phyloP scores from a whole-genome alignment of 169 alveolate species.

The Plasmodium gallinaceum region DNA sequence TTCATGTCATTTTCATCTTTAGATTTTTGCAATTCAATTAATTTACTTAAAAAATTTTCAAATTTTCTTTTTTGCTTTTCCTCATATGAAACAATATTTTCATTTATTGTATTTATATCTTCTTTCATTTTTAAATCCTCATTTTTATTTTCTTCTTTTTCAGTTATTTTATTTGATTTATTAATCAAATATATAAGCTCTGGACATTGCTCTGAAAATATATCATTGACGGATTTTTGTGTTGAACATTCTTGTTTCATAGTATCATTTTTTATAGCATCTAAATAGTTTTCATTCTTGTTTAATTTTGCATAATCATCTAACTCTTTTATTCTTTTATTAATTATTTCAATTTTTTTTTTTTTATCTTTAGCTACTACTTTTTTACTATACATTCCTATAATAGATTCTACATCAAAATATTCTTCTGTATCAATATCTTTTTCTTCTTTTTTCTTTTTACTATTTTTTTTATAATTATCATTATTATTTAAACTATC shows the following conservation, averaged over 20 bases:
- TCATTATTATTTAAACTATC: not conserved
- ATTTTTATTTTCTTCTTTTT: slow-evolving; percentile 8
- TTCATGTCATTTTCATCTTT: slow-evolving; percentile 45
- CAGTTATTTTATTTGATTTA: slow-evolving; percentile 16
- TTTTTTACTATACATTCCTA: slow-evolving; percentile 48
- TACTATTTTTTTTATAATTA: not conserved
- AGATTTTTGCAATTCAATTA: slow-evolving; percentile 65
- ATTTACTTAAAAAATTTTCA: slow-evolving; percentile 52
- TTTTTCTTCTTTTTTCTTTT: slow-evolving; percentile 8
- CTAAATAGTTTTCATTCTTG: slow-evolving; percentile 21
- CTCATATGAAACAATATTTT: slow-evolving; percentile 21
- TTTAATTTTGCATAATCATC: slow-evolving; percentile 48
- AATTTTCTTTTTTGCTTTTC: slow-evolving; percentile 50
- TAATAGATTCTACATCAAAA: slow-evolving; percentile 71
- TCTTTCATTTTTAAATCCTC: not conserved
- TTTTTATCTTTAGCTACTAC: slow-evolving; percentile 60
- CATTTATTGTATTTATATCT: slow-evolving; percentile 6
- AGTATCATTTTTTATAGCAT: slow-evolving; percentile 2
- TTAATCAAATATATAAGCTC: slow-evolving; percentile 63
- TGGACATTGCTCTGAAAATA: slow-evolving; percentile 66
- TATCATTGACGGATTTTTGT: slow-evolving; percentile 19
- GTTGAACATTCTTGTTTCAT: not conserved
- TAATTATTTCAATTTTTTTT: slow-evolving; percentile 51
- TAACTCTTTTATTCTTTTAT: slow-evolving; percentile 71
- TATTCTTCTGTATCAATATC: slow-evolving; percentile 4